phyloP scores from a whole-genome alignment of 306 rosid genomes.

The Gynostemma pentaphyllum region DNA sequence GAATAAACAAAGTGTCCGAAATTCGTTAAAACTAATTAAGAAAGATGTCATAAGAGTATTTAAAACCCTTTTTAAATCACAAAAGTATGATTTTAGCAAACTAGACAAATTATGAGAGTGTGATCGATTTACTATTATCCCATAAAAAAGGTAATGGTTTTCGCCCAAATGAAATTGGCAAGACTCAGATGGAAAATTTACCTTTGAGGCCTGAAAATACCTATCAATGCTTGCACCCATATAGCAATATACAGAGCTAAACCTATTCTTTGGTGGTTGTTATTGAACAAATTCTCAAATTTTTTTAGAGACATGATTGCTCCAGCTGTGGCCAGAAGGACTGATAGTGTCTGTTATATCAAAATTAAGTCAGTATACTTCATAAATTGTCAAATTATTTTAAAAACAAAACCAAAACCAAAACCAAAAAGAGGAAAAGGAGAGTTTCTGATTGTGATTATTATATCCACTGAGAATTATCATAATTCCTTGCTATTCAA shows the following conservation, averaged over 20 bases:
- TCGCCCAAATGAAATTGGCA: neutral
- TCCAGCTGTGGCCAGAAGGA: slow-evolving; percentile 64
- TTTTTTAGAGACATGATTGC: slow-evolving; percentile 67
- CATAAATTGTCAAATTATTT: slow-evolving; percentile 1
- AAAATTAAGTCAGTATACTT: slow-evolving; percentile 6
- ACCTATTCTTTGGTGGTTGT: slow-evolving; percentile 83
- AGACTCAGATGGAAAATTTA: neutral
- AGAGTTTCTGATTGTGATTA: too few species aligned
- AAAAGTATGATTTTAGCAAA: too few species aligned
- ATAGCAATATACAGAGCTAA: slow-evolving; percentile 69
- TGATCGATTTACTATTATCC: too few species aligned
- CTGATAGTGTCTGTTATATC: slow-evolving; percentile 44
- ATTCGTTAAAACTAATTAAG: too few species aligned
- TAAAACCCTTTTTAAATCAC: too few species aligned
- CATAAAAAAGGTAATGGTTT: neutral
- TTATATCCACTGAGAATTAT: neutral
- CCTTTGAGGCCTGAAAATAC: slow-evolving; percentile 92
- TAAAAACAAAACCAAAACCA: neutral
- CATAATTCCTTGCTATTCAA: slow-evolving; percentile 8
- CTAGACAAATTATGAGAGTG: too few species aligned
- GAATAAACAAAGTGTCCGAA: too few species aligned
- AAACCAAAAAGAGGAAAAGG: too few species aligned
- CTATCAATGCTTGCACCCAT: slow-evolving; percentile 56
- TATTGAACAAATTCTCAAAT: slow-evolving; percentile 87
- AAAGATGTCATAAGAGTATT: too few species aligned